Evolutionary conservation across 495 filamentous ascomycete species (phyloP).

Genomic region (Penicillium dipodomyicola): DNA sequence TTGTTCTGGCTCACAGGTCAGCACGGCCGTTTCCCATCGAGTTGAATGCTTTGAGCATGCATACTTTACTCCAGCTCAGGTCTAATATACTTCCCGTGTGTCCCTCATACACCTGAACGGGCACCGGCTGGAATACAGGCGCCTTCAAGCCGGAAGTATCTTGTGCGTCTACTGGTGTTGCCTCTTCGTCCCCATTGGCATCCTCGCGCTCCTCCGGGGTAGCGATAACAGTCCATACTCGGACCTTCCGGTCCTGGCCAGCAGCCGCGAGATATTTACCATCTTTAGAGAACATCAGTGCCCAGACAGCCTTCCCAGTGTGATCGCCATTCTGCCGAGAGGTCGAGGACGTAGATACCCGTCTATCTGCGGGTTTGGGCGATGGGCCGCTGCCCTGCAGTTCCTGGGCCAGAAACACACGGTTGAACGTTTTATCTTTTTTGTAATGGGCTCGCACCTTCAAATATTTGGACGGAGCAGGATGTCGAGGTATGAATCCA

Average conservation of each 20-base stretch:
- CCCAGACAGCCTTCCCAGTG: constrained; percentile 70
- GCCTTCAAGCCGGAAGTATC: constrained; percentile 63
- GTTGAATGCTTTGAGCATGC: constrained; percentile 5
- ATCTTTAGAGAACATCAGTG: constrained; percentile 88
- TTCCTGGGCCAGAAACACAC: constrained; percentile 89
- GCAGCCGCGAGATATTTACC: constrained; percentile 87
- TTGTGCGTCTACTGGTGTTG: constrained; percentile 43
- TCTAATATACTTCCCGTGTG: constrained; percentile 88
- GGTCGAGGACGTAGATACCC: constrained; percentile 27
- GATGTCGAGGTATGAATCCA: constrained; percentile 84
- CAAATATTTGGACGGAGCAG: constrained; percentile 88
- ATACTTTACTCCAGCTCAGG: constrained; percentile 92
- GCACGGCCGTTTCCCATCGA: background rate
- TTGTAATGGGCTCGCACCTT: constrained; percentile 79
- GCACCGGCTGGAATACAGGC: constrained; percentile 82
- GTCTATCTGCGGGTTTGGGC: constrained; percentile 26
- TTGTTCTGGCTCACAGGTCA: constrained; percentile 63
- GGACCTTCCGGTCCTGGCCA: constrained; percentile 80
- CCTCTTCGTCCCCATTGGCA: constrained; percentile 70
- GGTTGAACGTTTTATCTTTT: constrained; percentile 77
- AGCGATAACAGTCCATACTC: constrained; percentile 88
- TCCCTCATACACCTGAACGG: constrained; percentile 74
- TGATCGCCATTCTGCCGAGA: constrained; percentile 37
- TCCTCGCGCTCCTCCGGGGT: constrained; percentile 72
- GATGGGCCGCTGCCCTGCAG: constrained; percentile 42